Conservation (phyloP, 2,329 filamentous ascomycete genomes). For the Pseudogymnoascus destructans region DNA sequence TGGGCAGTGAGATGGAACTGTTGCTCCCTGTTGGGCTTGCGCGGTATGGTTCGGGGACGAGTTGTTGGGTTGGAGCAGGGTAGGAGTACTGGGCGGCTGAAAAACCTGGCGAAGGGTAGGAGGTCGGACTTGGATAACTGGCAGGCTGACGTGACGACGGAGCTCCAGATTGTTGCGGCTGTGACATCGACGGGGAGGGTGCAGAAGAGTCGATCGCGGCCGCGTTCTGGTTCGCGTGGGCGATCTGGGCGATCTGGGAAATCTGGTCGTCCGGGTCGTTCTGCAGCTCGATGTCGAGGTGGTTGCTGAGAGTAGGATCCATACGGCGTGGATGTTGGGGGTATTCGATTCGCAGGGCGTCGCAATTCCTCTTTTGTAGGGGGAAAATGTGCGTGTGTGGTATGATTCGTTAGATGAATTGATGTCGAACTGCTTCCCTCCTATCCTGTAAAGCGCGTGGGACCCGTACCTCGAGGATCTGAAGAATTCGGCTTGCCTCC, state of each 20-base stretch:
- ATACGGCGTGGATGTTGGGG: slow-evolving; percentile 11
- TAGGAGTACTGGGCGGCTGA: slow-evolving; percentile 37
- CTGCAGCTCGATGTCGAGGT: slow-evolving; percentile 19
- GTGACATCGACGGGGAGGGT: slow-evolving; percentile 26
- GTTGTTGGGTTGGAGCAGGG: slow-evolving; percentile 28
- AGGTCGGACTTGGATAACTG: slow-evolving; percentile 34
- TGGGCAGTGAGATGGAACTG: slow-evolving; percentile 36
- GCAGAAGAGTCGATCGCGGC: slow-evolving; percentile 22
- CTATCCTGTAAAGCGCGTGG: too few relatives aligned
- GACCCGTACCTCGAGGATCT: too few relatives aligned
- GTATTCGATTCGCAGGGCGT: neutral
- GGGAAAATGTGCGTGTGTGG: too few relatives aligned
- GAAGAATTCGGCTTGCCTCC: too few relatives aligned
- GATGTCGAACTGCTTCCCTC: too few relatives aligned
- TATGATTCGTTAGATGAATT: too few relatives aligned
- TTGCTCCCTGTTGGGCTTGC: slow-evolving; percentile 30
- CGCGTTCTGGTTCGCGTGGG: neutral
- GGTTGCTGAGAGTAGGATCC: neutral
- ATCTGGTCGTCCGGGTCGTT: neutral
- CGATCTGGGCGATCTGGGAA: neutral
- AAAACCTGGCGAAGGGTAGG: slow-evolving; percentile 34
- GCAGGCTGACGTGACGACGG: slow-evolving; percentile 19
- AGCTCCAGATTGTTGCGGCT: slow-evolving; percentile 20
- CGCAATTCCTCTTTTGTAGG: neutral
- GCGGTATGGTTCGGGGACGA: slow-evolving; percentile 31